Conservation (phyloP, 2,329 filamentous ascomycete species). For the Nigrograna mackinnonii region DNA sequence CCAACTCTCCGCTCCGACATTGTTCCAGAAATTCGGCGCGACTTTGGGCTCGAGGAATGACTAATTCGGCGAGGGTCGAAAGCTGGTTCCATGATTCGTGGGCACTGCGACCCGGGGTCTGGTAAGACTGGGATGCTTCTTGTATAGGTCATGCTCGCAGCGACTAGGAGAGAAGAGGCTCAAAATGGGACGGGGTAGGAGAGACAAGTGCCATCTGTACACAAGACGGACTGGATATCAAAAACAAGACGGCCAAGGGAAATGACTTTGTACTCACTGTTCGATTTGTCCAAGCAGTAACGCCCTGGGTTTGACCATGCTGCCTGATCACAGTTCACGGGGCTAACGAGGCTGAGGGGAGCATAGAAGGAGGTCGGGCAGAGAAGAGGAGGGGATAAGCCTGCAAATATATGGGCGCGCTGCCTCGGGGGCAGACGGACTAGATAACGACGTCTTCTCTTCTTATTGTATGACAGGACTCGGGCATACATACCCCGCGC, state of each 20-base stretch:
- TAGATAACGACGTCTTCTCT: slow-evolving; percentile 8
- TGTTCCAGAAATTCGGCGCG: slow-evolving; percentile 72
- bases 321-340: slow-evolving; percentile 12
- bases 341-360: too few relatives aligned
- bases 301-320: slow-evolving; percentile 58
- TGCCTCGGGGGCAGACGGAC: too few relatives aligned
- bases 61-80: slow-evolving; percentile 64
- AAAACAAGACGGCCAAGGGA: too few relatives aligned
- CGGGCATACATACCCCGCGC: slow-evolving; percentile 17
- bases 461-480: slow-evolving; percentile 10
- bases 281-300: slow-evolving; percentile 66
- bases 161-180: neutral
- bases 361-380: too few relatives aligned
- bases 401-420: too few relatives aligned
- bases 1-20: slow-evolving; percentile 66
- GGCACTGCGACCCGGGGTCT: slow-evolving; percentile 55
- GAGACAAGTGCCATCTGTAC: too few relatives aligned
- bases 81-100: slow-evolving; percentile 67
- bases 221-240: too few relatives aligned
- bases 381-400: too few relatives aligned
- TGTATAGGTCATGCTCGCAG: neutral
- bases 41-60: slow-evolving; percentile 63
- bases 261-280: slow-evolving; percentile 63
- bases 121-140: slow-evolving; percentile 13
- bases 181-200: too few relatives aligned